Percentiles rank a stretch among this genome's conserved stretches.
Evolutionary conservation across 768 basidiomycete genomes (phyloP).

Genomic region (Boletus pseudopeckii): DNA sequence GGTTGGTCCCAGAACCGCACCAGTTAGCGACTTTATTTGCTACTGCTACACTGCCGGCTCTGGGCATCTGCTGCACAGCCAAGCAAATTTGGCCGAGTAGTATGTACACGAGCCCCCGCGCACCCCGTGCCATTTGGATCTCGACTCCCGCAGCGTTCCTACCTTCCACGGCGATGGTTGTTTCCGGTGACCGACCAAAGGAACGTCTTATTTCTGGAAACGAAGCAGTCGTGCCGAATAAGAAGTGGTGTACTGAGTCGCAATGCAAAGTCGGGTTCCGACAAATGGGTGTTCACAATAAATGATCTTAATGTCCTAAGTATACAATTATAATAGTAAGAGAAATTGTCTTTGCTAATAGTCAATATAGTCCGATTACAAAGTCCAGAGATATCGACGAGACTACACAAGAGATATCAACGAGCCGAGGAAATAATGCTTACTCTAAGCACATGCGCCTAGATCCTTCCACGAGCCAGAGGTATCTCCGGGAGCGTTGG

Average conservation of each 20-base stretch:
- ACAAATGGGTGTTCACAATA: background rate
- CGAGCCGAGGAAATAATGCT: background rate
- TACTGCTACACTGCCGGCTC: background rate
- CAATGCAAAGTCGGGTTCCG: background rate
- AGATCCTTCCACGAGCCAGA: conserved; percentile 27
- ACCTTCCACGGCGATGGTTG: background rate
- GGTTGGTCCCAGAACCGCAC: conserved; percentile 1
- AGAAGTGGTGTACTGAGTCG: too few species aligned
- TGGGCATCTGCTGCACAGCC: conserved; percentile 14
- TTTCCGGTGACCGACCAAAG: background rate
- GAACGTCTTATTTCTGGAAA: background rate
- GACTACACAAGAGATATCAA: background rate
- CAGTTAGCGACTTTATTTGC: background rate
- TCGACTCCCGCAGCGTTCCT: background rate
- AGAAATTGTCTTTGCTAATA: too few species aligned
- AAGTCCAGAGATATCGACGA: background rate
- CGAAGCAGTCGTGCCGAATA: too few species aligned
- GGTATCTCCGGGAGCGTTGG: conserved; percentile 22
- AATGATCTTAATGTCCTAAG: background rate
- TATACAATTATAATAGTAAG: too few species aligned
- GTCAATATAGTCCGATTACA: too few species aligned
- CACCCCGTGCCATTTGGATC: conserved; percentile 10
- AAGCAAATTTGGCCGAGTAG: conserved; percentile 3
- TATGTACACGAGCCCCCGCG: conserved; percentile 13
- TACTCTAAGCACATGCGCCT: conserved; percentile 18